These are phyloP conservation scores for Penicillium sp. DNA, from an alignment of 2,329 filamentous ascomycete genomes.

Conservation along the genomic window DNA sequence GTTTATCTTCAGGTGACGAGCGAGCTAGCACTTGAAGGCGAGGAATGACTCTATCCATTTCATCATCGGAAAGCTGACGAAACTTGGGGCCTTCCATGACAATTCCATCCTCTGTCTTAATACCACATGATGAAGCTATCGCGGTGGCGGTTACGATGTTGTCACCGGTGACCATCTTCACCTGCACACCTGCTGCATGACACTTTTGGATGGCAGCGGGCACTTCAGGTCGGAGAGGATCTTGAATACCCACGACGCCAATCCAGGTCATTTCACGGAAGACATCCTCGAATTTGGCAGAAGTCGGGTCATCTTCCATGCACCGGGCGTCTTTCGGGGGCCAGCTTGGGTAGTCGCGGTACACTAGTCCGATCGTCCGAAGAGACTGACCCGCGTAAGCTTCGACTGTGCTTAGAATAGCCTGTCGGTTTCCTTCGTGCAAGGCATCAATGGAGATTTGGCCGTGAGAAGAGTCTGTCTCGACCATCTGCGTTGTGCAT, in stretches of 20 bases:
- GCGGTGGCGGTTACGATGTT: constrained; percentile 64
- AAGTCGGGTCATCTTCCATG: constrained; percentile 51
- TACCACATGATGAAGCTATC: constrained; percentile 65
- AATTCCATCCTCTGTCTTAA: constrained; percentile 50
- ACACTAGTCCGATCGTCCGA: constrained; percentile 65
- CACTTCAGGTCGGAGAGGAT: constrained; percentile 63
- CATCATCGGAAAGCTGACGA: constrained; percentile 50
- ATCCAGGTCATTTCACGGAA: constrained; percentile 66
- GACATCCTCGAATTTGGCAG: constrained; percentile 57
- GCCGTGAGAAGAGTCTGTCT: too few relatives aligned
- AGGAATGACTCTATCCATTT: constrained; percentile 53
- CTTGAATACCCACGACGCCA: constrained; percentile 64
- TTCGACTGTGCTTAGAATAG: constrained; percentile 31
- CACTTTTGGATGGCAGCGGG: constrained; percentile 59
- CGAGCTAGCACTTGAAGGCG: constrained; percentile 56
- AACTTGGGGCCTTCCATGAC: constrained; percentile 64
- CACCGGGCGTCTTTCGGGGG: constrained; percentile 52
- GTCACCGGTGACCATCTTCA: constrained; percentile 66
- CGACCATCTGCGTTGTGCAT: constrained; percentile 29
- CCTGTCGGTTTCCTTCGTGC: too few relatives aligned
- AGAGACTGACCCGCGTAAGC: constrained; percentile 50
- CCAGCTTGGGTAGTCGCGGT: constrained; percentile 62
- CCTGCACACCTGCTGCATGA: constrained; percentile 59
- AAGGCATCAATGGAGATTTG: too few relatives aligned
- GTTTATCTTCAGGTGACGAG: constrained; percentile 59